Evolutionary conservation across 345 rosid genomes (phyloP), one percentile per base, ranked within the genome.

Genomic region (Raphanus raphanistrum): DNA sequence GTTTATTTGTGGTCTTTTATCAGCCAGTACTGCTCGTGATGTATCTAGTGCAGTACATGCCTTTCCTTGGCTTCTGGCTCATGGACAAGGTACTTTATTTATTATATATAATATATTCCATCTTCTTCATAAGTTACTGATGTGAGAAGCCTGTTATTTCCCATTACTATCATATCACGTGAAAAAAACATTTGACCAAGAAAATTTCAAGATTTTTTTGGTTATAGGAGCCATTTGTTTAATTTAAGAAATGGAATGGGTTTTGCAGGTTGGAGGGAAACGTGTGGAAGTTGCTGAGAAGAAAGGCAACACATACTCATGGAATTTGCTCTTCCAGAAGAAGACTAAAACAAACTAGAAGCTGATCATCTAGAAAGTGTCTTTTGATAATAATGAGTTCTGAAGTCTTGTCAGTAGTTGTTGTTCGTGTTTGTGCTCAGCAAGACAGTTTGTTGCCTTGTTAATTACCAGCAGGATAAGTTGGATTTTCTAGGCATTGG

Each of bases 11-110:
- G 0, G 16, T 35, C 43, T 15, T 33, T 76, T 70, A 82, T 83
- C 93, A 90, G 98, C 98, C 98, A 74, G 97, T 94, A 35, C 85
- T 94, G 26, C 86, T 87, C 33, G 93, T 94, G 55, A 87, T 92
- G 95, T 94, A 92, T 84, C 80, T 92, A 67, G 92, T 94, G 80
- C 98, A 94, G 71, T 89, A 90, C 87, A 85, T 92, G 89, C 97
- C 97, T 35, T 84, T 82, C 21, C 63, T 92, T 50, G 98, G 97
- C 80, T 87, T 84, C 76, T 92, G 96, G 97, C 89, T 94, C 61
- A 94, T 94, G 95, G 98, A 94, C 87, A 90, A 88, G 97, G 97
- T 93, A 88, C 74, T 55, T 75, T 74, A 63, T 58, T 38, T 38
- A 57, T 74, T 21, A 21, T 21, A 21, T 21, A 21, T 21, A 21